Base-by-base conservation (phyloP, 345 rosid genomes). In the Eutrema heterophyllum region DNA sequence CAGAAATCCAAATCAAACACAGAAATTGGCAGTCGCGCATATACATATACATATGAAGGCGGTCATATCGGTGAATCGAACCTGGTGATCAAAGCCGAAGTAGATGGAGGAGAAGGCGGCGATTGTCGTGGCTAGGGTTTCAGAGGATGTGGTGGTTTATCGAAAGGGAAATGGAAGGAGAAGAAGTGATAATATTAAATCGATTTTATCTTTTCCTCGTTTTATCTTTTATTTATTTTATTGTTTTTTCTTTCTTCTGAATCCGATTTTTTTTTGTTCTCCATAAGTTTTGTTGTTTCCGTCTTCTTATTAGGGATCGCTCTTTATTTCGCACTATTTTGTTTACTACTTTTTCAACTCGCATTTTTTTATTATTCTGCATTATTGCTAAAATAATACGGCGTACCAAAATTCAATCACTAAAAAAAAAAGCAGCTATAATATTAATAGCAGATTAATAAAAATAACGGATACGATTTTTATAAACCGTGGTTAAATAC, bases 111-210 rank as follows among this genome's bases (percentile, higher is more conserved):
- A 67, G 57, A 61, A 14, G 60, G 38, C 75, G 80, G 64, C 44
- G 74, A 68, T 48, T 41, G 56, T 18, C 13, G 64, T 33, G 45
- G 67, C 67, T 56, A 70, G 75, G 76, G 67, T 70, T 76, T 70
- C 71, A 36, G 60, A 10, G 43, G 71, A 39, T 70, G 49, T 46
- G 60, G 67, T 76, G 70, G 75, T 69, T 69, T 68, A 61, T 62
- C 64, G 44, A 46, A 9, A 16, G 1, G 36, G 8, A 12, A 33
- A 24, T 38, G 56, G 35, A 62, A 8, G 75, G 32, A 51, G 62
- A 60, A 33, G 39, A 61, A 24, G 58, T 54, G 53, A 67, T 62
- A 7, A 21, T 68, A 33, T 62, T 27, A 21, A 46, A 45, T 58
- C 54, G 10, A 40, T 16, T 74, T 51, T 29, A 6, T 48, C 26